Evolutionary conservation across 768 basidiomycete genomes (phyloP), one percentile per base, ranked within the genome.

Genomic region (Pleurotus pulmonarius): DNA sequence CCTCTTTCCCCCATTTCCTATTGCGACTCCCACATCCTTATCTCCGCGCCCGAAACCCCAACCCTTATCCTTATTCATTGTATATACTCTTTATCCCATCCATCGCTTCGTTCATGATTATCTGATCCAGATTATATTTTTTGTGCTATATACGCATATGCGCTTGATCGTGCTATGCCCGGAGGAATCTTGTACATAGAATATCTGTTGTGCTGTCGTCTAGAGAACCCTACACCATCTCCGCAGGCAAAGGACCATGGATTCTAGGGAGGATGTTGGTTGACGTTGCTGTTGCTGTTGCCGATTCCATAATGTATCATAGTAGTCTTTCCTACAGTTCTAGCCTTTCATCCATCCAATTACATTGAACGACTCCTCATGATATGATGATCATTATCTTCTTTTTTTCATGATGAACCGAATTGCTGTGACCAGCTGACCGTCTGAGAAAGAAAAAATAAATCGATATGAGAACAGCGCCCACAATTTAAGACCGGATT

Each of bases 31-130:
- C 48, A 49, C 48, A 38, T 26, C 18, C 48, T 49, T 49, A 49
- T 49, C 48, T 53, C 51, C 38, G 38, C 51, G 22, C 24, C 51
- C 43, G 16, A n/a, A 44, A n/a, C n/a, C 8, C 43, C 43, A 15
- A 26, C 29, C 39, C 51, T 11, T 53, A 53, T 53, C 51, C 41
- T 40, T 53, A 53, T 53, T 53, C 51, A 41, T 18, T 53, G 51
- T 53, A 53, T 53, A 53, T 53, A 53, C 51, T n/a, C 24, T 53
- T 53, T 24, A 39, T 53, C 51, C 51, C 22, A 47, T 22, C 34
- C 22, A n/a, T 20, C 39, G 18, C 51, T 53, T 53, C 51, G 51
- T 53, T 53, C 51, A 40, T 34, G 29, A 34, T 38, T 51, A 47
- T 29, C 25, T 51, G 25, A 29, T 38, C 11, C 29, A 34, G 29